Evolutionary conservation across 129 eudicot species (phyloP).

Genomic region (Helichrysum umbraculigerum): DNA sequence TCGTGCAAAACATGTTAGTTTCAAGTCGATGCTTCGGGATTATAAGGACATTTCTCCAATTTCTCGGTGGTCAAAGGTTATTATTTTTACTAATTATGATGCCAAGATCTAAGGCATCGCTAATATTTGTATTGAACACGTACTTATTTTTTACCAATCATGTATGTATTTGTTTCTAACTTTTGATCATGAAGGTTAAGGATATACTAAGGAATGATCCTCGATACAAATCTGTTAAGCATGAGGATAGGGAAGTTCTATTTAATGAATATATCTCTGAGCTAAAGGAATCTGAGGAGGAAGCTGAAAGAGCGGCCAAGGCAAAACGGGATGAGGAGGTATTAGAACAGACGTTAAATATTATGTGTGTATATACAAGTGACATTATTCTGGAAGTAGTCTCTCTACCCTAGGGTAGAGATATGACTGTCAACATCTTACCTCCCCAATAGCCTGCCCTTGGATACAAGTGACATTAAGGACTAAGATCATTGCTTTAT

Average conservation of each 20-base stretch:
- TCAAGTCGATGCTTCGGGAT: slow-evolving; percentile 82
- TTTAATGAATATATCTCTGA: slow-evolving; percentile 82
- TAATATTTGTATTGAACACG: not conserved
- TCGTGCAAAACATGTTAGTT: slow-evolving; percentile 76
- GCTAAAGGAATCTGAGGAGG: slow-evolving; percentile 65
- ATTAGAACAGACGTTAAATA: not conserved
- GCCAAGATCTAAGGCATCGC: not conserved
- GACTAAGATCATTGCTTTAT: not conserved
- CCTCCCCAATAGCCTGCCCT: too few relatives aligned
- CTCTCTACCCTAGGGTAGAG: too few relatives aligned
- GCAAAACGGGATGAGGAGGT: slow-evolving; percentile 90
- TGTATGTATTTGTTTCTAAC: slow-evolving; percentile 26
- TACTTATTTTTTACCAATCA: not conserved
- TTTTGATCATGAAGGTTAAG: slow-evolving; percentile 62
- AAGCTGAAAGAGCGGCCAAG: slow-evolving; percentile 56
- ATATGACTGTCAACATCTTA: too few relatives aligned
- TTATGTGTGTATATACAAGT: slow-evolving; percentile 1
- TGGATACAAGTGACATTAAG: not conserved
- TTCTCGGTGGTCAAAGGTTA: slow-evolving; percentile 96
- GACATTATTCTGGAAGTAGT: not conserved
- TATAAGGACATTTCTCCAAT: slow-evolving; percentile 57
- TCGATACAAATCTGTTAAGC: slow-evolving; percentile 83
- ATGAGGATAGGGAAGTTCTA: slow-evolving; percentile 78
- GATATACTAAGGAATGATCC: slow-evolving; percentile 75
- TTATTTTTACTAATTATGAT: slow-evolving; percentile 12